phyloP scores from a whole-genome alignment of 1,139 yeast species.

The Kodamaea sp. region DNA sequence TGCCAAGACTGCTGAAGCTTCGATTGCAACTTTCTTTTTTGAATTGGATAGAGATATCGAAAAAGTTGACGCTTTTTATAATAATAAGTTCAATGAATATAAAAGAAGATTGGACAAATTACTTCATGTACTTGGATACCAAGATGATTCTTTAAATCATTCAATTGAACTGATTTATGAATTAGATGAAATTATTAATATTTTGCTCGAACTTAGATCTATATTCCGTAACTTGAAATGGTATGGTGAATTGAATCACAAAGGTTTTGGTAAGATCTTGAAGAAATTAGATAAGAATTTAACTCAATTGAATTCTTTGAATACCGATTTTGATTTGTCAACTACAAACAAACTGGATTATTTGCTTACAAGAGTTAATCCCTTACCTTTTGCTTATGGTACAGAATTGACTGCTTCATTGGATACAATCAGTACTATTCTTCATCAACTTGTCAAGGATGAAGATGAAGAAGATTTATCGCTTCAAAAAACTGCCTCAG shows the following conservation, averaged over 20 bases:
- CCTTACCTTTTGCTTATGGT: constrained; percentile 76
- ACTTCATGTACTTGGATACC: constrained; percentile 30
- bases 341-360: constrained; percentile 65
- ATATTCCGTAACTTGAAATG: constrained; percentile 80
- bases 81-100: constrained; percentile 69
- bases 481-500: constrained; percentile 22
- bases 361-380: constrained; percentile 64
- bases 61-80: constrained; percentile 75
- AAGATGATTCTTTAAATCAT: constrained; percentile 23
- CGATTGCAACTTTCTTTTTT: constrained; percentile 66
- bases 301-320: constrained; percentile 9
- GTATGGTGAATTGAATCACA: constrained; percentile 90
- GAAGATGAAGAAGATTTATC: constrained; percentile 9
- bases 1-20: constrained; percentile 22
- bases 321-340: constrained; percentile 32
- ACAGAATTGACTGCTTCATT: constrained; percentile 53
- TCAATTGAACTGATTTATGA: constrained; percentile 54
- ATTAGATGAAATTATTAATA: constrained; percentile 71
- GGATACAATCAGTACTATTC: constrained; percentile 50
- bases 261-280: constrained; percentile 84
- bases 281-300: constrained; percentile 88
- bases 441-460: constrained; percentile 36
- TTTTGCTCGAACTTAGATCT: constrained; percentile 73
- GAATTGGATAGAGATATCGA: constrained; percentile 80
- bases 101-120: constrained; percentile 60